Evolutionary conservation across 2,329 filamentous ascomycete genomes (phyloP).

Genomic region (Clarireedia homoeocarpa): DNA sequence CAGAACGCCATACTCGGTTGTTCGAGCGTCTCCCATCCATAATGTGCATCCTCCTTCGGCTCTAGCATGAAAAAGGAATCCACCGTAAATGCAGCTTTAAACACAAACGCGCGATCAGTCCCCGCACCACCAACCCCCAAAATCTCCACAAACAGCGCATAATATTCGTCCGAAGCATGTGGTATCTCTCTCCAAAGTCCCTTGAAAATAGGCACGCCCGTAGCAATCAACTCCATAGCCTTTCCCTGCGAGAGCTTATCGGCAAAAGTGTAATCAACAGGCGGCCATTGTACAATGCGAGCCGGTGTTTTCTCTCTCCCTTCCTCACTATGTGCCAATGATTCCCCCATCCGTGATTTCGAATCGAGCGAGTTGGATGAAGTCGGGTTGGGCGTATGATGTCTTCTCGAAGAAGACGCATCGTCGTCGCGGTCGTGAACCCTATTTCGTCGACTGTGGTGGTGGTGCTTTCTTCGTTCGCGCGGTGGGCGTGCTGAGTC

Average conservation of each 20-base stretch:
- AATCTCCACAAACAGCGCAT: constrained; percentile 45
- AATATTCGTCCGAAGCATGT: constrained; percentile 46
- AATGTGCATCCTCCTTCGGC: constrained; percentile 26
- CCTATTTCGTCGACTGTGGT: neutral
- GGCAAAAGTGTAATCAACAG: constrained; percentile 39
- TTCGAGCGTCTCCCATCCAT: constrained; percentile 62
- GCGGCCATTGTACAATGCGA: constrained; percentile 49
- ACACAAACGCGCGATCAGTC: constrained; percentile 18
- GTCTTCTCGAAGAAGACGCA: neutral
- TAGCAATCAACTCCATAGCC: constrained; percentile 50
- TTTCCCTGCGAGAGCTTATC: constrained; percentile 45
- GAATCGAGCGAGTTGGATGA: constrained; percentile 1
- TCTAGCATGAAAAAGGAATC: constrained; percentile 21
- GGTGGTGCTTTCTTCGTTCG: neutral
- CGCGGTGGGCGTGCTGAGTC: neutral
- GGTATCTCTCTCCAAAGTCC: constrained; percentile 47
- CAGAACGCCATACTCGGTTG: constrained; percentile 65
- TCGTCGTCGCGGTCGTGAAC: neutral
- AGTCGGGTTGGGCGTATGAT: neutral
- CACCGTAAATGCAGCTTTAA: constrained; percentile 14
- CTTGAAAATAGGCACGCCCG: constrained; percentile 48
- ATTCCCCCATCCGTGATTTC: constrained; percentile 1
- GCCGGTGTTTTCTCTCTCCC: neutral
- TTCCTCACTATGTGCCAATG: constrained; percentile 6
- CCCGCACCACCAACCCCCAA: constrained; percentile 34